Percentiles rank a stretch among this genome's conserved stretches.
These are phyloP conservation scores for Favolaschia claudopus DNA, from an alignment of 768 basidiomycete species.

Conservation along the genomic window DNA sequence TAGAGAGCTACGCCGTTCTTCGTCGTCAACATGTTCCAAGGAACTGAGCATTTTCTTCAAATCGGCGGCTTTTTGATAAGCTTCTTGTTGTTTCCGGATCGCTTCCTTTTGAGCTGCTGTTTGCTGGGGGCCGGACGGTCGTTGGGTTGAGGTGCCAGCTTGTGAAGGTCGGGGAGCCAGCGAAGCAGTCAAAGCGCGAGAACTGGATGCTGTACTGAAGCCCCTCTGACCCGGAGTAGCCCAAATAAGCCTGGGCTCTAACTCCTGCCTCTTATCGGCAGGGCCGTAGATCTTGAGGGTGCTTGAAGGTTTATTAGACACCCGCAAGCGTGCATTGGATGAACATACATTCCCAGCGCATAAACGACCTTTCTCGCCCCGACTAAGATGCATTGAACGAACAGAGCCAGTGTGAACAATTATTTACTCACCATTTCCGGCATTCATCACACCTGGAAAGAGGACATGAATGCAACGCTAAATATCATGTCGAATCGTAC, in stretches of 20 bases:
- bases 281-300: constrained; percentile 77
- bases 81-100: constrained; percentile 56
- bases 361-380: constrained; percentile 40
- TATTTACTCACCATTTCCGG: constrained; percentile 66
- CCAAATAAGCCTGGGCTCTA: constrained; percentile 77
- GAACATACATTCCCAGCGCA: constrained; percentile 66
- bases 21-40: constrained; percentile 82
- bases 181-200: constrained; percentile 24
- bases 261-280: constrained; percentile 59
- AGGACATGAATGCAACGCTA: background rate
- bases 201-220: constrained; percentile 41
- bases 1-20: constrained; percentile 72
- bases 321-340: background rate
- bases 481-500: constrained; percentile 48
- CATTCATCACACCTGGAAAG: constrained; percentile 46
- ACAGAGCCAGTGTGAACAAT: background rate
- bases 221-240: constrained; percentile 76
- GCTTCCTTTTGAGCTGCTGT: constrained; percentile 52
- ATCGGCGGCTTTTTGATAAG: constrained; percentile 67
- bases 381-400: background rate
- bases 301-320: constrained; percentile 42
- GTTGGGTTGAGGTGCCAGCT: constrained; percentile 27
- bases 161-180: constrained; percentile 3
- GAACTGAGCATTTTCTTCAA: constrained; percentile 68
- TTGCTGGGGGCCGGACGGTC: constrained; percentile 21